Evolutionary conservation across 192 early-diverging fungal species (phyloP).

Genomic region (Coemansia sp.): DNA sequence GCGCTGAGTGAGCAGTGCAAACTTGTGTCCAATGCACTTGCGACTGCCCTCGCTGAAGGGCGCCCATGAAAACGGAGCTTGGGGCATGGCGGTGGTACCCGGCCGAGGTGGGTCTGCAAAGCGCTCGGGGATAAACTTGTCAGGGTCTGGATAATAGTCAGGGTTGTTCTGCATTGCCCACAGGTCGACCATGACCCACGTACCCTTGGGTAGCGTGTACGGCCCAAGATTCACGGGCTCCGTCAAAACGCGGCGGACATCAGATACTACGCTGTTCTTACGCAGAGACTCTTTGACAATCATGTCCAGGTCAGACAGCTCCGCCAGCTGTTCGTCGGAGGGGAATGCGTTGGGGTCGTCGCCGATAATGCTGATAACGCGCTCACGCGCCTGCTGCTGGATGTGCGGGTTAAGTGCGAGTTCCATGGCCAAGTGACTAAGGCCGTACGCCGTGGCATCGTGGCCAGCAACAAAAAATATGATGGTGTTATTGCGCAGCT

Average conservation of each 20-base stretch:
- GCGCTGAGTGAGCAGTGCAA: constrained; percentile 64
- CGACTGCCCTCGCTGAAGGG: constrained; percentile 63
- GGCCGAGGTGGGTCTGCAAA: constrained; percentile 41
- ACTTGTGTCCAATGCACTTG: constrained; percentile 65
- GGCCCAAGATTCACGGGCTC: constrained; percentile 56
- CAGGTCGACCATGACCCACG: constrained; percentile 61
- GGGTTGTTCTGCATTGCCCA: constrained; percentile 62
- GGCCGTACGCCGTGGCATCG: constrained; percentile 53
- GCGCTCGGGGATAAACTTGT: constrained; percentile 60
- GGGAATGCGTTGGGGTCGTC: constrained; percentile 58
- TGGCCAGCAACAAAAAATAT: constrained; percentile 66
- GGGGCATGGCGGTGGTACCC: background rate
- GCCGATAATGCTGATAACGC: constrained; percentile 49
- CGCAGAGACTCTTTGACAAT: constrained; percentile 61
- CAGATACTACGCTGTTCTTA: constrained; percentile 46
- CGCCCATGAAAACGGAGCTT: constrained; percentile 55
- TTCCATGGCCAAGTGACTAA: constrained; percentile 52
- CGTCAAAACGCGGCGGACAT: constrained; percentile 45
- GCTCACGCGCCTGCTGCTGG: constrained; percentile 48
- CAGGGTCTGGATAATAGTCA: constrained; percentile 54
- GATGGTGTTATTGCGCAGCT: constrained; percentile 58
- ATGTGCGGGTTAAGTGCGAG: constrained; percentile 58
- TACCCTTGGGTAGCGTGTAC: constrained; percentile 58
- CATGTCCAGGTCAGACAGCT: constrained; percentile 56
- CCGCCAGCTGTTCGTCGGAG: constrained; percentile 56